A percentile compares a stretch with the other conserved stretches of the same genome.
These are phyloP conservation scores for Fraxinus xanthoxyloides DNA, from an alignment of 305 asterid genomes.

Conservation along the genomic window DNA sequence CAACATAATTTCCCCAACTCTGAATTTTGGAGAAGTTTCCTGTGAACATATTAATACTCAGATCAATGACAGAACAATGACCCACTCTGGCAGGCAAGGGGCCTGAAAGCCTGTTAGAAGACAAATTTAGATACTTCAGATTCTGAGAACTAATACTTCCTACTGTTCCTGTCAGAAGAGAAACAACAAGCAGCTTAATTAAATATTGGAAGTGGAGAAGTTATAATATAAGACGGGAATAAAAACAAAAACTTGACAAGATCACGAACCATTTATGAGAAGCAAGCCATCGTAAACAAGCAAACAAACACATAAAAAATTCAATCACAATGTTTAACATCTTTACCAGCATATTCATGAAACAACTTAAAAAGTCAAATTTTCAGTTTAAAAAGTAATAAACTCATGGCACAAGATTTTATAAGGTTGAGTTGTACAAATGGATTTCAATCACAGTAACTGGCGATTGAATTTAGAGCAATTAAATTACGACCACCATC, in stretches of 20 bases:
- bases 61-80: slow-evolving; percentile 65
- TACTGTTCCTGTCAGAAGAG: slow-evolving; percentile 57
- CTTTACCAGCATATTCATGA: background rate
- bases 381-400: background rate
- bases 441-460: background rate
- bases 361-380: background rate
- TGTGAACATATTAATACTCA: slow-evolving; percentile 62
- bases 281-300: background rate
- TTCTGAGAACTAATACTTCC: slow-evolving; percentile 51
- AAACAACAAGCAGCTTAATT: slow-evolving; percentile 21
- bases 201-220: background rate
- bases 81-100: slow-evolving; percentile 62
- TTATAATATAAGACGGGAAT: background rate
- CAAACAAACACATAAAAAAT: background rate
- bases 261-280: background rate
- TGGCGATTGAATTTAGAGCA: background rate
- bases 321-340: background rate
- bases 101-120: slow-evolving; percentile 72
- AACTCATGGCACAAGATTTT: background rate
- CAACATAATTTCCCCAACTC: slow-evolving; percentile 78
- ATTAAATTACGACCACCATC: background rate
- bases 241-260: background rate
- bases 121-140: slow-evolving; percentile 60
- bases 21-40: slow-evolving; percentile 67
- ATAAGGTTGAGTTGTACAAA: background rate